Conservation (phyloP, 1,139 yeast species). For the Kluyveromyces sp. region DNA sequence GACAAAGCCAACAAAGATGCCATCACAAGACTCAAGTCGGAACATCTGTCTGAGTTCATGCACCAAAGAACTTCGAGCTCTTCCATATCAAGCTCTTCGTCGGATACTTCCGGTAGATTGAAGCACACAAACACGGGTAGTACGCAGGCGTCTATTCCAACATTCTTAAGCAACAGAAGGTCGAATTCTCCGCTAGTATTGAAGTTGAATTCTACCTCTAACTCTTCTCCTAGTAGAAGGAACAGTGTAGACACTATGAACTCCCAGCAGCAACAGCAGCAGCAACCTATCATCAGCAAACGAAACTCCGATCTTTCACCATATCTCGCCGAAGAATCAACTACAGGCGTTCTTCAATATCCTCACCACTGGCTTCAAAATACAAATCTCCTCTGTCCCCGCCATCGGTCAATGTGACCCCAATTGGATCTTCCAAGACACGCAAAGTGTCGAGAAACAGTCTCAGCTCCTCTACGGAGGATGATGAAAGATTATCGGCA, state of each 20-base stretch:
- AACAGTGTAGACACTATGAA: constrained; percentile 14
- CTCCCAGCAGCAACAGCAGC: constrained; percentile 1
- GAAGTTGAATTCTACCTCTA: constrained; percentile 12
- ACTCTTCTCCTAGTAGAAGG: constrained; percentile 23
- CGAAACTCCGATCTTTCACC: constrained; percentile 2
- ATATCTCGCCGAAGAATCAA: constrained; percentile 14
- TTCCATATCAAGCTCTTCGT: constrained; percentile 31
- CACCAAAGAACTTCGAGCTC: constrained; percentile 25
- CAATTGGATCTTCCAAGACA: background rate
- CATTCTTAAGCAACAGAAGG: constrained; percentile 7
- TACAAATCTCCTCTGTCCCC: constrained; percentile 26
- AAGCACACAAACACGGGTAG: constrained; percentile 11
- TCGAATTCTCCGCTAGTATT: constrained; percentile 21
- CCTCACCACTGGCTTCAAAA: constrained; percentile 15
- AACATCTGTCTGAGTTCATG: constrained; percentile 50
- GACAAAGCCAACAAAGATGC: constrained; percentile 94
- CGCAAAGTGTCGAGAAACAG: constrained; percentile 12
- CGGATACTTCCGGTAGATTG: constrained; percentile 22
- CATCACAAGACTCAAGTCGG: constrained; percentile 75
- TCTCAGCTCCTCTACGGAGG: constrained; percentile 20
- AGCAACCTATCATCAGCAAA: background rate
- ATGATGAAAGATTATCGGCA: constrained; percentile 24
- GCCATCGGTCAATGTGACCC: constrained; percentile 2
- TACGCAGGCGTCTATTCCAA: constrained; percentile 5
- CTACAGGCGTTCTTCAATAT: constrained; percentile 7